These are phyloP conservation scores for Hortiboletus campestris DNA, from an alignment of 768 basidiomycete species.

Conservation along the genomic window DNA sequence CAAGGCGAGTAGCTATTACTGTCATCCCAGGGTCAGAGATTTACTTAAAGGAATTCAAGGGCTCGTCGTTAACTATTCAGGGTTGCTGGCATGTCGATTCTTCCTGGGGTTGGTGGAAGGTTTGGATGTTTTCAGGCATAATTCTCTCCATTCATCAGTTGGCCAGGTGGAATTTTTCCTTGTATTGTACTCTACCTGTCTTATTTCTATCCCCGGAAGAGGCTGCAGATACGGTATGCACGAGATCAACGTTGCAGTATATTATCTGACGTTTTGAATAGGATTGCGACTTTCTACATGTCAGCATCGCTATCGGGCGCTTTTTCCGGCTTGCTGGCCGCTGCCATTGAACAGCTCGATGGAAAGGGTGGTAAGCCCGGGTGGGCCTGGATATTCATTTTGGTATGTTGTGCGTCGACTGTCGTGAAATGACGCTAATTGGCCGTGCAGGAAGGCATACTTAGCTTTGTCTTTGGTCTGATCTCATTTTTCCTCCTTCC, in stretches of 20 bases:
- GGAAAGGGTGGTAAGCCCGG: conserved; percentile 50
- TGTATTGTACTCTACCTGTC: conserved; percentile 58
- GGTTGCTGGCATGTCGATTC: conserved; percentile 50
- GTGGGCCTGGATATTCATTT: conserved; percentile 63
- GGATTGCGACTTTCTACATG: conserved; percentile 40
- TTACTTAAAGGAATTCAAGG: conserved; percentile 28
- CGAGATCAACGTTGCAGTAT: background rate
- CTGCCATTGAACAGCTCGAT: conserved; percentile 57
- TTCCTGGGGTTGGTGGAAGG: conserved; percentile 60
- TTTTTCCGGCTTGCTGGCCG: conserved; percentile 63
- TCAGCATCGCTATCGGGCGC: conserved; percentile 55
- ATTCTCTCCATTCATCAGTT: background rate
- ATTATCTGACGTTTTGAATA: conserved; percentile 11
- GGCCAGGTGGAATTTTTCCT: conserved; percentile 54
- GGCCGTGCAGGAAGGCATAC: conserved; percentile 48
- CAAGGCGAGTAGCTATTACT: conserved; percentile 44
- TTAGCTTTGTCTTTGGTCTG: conserved; percentile 60
- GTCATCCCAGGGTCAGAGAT: background rate
- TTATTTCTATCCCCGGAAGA: conserved; percentile 40
- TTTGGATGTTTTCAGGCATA: conserved; percentile 14
- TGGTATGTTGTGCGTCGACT: conserved; percentile 30
- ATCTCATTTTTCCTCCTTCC: conserved; percentile 50
- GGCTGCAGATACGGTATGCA: conserved; percentile 24
- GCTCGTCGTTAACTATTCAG: conserved; percentile 46
- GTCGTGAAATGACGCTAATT: background rate